Percentiles rank a stretch among this genome's conserved stretches.
phyloP scores from a whole-genome alignment of 306 rosid species.

The Glycine latifolia region DNA sequence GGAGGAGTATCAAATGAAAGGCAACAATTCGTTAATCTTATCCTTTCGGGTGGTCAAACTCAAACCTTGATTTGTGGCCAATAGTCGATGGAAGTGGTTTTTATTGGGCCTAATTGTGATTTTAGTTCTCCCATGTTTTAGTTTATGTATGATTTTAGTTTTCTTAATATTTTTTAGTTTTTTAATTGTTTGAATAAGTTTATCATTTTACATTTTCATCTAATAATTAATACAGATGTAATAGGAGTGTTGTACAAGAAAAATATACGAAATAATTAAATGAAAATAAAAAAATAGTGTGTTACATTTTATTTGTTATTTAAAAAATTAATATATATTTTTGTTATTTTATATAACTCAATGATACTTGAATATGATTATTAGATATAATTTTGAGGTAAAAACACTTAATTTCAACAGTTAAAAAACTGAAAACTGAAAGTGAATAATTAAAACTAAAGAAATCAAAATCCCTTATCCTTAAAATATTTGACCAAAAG shows the following conservation, averaged over 20 bases:
- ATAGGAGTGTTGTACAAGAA: not conserved
- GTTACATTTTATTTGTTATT: not conserved
- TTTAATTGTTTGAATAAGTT: not conserved
- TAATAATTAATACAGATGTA: not conserved
- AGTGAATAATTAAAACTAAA: too few relatives aligned
- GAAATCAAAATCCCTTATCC: not conserved
- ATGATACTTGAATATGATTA: not conserved
- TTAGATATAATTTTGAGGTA: too few relatives aligned
- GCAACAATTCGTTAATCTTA: not conserved
- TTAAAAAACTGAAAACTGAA: too few relatives aligned
- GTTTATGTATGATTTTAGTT: not conserved
- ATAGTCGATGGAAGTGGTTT: not conserved
- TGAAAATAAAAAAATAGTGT: not conserved
- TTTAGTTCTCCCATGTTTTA: not conserved
- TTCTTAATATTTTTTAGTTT: not conserved
- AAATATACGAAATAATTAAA: not conserved
- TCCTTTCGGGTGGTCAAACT: not conserved
- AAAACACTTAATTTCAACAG: too few relatives aligned
- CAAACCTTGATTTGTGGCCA: slow-evolving; percentile 2
- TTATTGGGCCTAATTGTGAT: not conserved
- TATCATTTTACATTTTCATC: not conserved
- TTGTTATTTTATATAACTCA: not conserved
- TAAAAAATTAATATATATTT: not conserved
- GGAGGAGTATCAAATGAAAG: not conserved
- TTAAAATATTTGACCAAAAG: too few relatives aligned